Evolutionary conservation across 805 yeast genomes (phyloP).

Genomic region (Blastobotrys americana): DNA sequence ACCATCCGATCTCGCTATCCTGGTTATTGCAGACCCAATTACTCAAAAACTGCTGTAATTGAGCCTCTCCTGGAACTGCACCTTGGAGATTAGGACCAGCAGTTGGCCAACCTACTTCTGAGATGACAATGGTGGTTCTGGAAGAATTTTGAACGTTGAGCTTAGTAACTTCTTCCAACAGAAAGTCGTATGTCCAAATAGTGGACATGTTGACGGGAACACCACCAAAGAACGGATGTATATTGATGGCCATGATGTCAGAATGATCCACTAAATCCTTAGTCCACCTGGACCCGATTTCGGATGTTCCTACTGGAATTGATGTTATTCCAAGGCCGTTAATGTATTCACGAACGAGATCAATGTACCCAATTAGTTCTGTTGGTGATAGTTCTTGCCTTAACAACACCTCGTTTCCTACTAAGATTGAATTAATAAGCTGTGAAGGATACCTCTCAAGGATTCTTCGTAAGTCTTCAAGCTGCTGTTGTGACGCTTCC

Average conservation of each 20-base stretch:
- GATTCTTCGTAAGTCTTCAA: slow-evolving; percentile 38
- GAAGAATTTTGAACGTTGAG: neutral
- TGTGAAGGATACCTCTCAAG: slow-evolving; percentile 39
- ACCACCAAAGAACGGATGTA: slow-evolving; percentile 66
- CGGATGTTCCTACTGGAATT: slow-evolving; percentile 60
- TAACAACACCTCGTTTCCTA: slow-evolving; percentile 59
- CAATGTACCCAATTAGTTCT: slow-evolving; percentile 38
- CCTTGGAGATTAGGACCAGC: slow-evolving; percentile 45
- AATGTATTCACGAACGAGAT: slow-evolving; percentile 36
- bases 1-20: slow-evolving; percentile 40
- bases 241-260: slow-evolving; percentile 56
- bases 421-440: slow-evolving; percentile 43
- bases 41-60: slow-evolving; percentile 43
- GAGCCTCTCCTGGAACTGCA: slow-evolving; percentile 41
- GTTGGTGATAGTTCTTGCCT: slow-evolving; percentile 40
- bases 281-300: slow-evolving; percentile 44
- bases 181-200: slow-evolving; percentile 46
- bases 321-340: slow-evolving; percentile 28
- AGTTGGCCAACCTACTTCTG: slow-evolving; percentile 72
- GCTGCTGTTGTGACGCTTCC: slow-evolving; percentile 39
- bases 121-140: slow-evolving; percentile 33
- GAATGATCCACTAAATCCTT: slow-evolving; percentile 35
- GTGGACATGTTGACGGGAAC: slow-evolving; percentile 40
- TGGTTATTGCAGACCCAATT: slow-evolving; percentile 46
- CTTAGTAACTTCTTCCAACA: slow-evolving; percentile 33